A percentile compares a stretch with the other conserved stretches of the same genome.
Conservation (phyloP, 2,329 filamentous ascomycete species). For the Colletotrichum kahawae region DNA sequence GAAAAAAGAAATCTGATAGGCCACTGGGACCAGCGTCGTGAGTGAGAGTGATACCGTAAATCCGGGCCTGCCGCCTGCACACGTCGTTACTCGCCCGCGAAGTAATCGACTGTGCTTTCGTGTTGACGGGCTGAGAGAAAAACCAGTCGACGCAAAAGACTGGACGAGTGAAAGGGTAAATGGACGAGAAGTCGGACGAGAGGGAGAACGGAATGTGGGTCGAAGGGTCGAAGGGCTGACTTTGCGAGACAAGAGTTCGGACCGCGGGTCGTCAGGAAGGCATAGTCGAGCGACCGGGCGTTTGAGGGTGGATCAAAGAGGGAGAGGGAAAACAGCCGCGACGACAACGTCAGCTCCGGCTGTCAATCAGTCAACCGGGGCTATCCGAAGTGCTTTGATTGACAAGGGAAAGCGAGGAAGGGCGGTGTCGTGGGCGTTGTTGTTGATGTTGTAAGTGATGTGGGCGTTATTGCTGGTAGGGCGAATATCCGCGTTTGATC, state of each 20-base stretch:
- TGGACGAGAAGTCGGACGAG: constrained; percentile 1
- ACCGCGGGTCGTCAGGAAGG: constrained; percentile 8
- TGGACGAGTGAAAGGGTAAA: constrained; percentile 4
- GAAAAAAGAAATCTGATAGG: not conserved
- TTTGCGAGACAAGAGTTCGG: constrained; percentile 11
- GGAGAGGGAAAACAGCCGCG: not conserved
- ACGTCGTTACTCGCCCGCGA: constrained; percentile 56
- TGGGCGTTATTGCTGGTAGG: not conserved
- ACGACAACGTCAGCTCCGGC: not conserved
- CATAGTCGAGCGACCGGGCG: constrained; percentile 17
- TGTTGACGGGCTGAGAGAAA: constrained; percentile 24
- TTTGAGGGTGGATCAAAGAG: constrained; percentile 15
- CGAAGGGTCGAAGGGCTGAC: not conserved
- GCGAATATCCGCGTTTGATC: constrained; percentile 21
- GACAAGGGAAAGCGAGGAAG: not conserved
- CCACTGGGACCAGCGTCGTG: not conserved
- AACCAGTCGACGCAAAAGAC: constrained; percentile 11
- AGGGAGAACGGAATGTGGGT: constrained; percentile 20
- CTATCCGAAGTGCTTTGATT: not conserved
- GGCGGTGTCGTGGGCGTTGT: not conserved
- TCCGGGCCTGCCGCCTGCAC: constrained; percentile 47
- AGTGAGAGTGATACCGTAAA: constrained; percentile 10
- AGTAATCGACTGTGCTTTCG: constrained; percentile 45
- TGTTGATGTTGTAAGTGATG: not conserved
- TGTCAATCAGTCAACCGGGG: not conserved